A percentile compares a stretch with the other conserved stretches of the same genome.
phyloP scores from a whole-genome alignment of 257 asterid genomes.

The Verbascum thapsus region DNA sequence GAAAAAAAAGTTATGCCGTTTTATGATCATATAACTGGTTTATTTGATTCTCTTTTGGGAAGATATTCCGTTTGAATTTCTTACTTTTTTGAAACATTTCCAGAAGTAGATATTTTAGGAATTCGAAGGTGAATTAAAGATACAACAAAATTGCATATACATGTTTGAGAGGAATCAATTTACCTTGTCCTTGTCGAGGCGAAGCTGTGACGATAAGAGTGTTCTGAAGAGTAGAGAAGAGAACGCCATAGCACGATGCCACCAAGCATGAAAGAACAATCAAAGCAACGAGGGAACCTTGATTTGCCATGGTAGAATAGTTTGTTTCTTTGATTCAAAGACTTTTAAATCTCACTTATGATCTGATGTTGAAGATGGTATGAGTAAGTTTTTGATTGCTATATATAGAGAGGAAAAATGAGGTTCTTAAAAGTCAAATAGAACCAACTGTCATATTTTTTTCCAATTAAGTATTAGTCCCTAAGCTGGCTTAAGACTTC shows the following conservation, averaged over 20 bases:
- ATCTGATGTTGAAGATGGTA: constrained; percentile 14
- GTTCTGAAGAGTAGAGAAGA: constrained; percentile 38
- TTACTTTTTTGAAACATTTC: too few relatives aligned
- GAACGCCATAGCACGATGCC: constrained; percentile 28
- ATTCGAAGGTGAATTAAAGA: too few relatives aligned
- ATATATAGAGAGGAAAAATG: constrained; percentile 17
- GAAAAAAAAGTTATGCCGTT: too few relatives aligned
- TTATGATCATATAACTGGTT: too few relatives aligned
- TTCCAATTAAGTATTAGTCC: not conserved
- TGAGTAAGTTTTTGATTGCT: constrained; percentile 7
- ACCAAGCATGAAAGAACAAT: constrained; percentile 34
- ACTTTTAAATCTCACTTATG: not conserved
- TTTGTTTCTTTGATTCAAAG: not conserved
- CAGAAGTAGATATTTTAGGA: too few relatives aligned
- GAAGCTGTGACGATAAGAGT: constrained; percentile 41
- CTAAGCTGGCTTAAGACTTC: not conserved
- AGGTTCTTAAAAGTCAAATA: constrained; percentile 14
- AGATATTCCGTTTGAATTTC: too few relatives aligned
- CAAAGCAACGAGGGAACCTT: constrained; percentile 16
- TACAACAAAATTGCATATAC: too few relatives aligned
- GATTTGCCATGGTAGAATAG: constrained; percentile 7
- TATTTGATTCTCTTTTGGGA: too few relatives aligned
- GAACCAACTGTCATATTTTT: constrained; percentile 7
- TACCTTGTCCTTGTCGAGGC: constrained; percentile 40
- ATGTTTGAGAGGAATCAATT: too few relatives aligned